Percentiles rank a stretch among this genome's conserved stretches.
phyloP scores from a whole-genome alignment of 106 monocot species.

The Hemerocallis citrina region DNA sequence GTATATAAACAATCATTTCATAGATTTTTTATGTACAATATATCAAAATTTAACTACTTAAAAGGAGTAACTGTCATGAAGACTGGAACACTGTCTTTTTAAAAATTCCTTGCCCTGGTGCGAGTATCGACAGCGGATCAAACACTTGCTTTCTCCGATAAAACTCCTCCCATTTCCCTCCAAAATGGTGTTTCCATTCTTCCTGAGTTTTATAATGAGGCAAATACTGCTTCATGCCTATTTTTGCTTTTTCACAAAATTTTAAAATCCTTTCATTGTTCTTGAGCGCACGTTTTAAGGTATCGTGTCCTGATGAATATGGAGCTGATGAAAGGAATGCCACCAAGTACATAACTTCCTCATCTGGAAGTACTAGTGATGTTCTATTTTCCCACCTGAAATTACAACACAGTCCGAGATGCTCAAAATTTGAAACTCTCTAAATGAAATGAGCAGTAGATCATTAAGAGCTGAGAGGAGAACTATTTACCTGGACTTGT shows the following conservation, averaged over 20 bases:
- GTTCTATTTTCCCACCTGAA: slow-evolving; percentile 16
- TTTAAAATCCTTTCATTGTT: slow-evolving; percentile 38
- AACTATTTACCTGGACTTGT: slow-evolving; percentile 51
- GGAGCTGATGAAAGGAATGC: slow-evolving; percentile 59
- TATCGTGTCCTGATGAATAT: slow-evolving; percentile 14
- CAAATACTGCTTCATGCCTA: slow-evolving; percentile 63
- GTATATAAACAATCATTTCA: slow-evolving; percentile 8
- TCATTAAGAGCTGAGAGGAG: too few relatives aligned
- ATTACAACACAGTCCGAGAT: not conserved
- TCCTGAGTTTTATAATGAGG: slow-evolving; percentile 54
- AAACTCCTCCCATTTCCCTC: slow-evolving; percentile 48
- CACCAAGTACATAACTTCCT: slow-evolving; percentile 55
- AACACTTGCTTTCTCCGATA: slow-evolving; percentile 37
- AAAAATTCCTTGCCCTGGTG: slow-evolving; percentile 82
- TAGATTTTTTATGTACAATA: not conserved
- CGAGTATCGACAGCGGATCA: slow-evolving; percentile 73
- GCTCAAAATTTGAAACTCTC: not conserved
- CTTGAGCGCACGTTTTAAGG: slow-evolving; percentile 25
- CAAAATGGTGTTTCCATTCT: slow-evolving; percentile 78
- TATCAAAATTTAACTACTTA: too few relatives aligned
- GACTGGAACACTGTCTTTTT: slow-evolving; percentile 25
- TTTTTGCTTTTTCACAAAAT: slow-evolving; percentile 33
- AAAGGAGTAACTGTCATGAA: slow-evolving; percentile 7
- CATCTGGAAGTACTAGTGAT: slow-evolving; percentile 5
- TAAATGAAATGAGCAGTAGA: too few relatives aligned